Conservation (phyloP, 495 filamentous ascomycete genomes). For the Staphylotrichum tortipilum region DNA sequence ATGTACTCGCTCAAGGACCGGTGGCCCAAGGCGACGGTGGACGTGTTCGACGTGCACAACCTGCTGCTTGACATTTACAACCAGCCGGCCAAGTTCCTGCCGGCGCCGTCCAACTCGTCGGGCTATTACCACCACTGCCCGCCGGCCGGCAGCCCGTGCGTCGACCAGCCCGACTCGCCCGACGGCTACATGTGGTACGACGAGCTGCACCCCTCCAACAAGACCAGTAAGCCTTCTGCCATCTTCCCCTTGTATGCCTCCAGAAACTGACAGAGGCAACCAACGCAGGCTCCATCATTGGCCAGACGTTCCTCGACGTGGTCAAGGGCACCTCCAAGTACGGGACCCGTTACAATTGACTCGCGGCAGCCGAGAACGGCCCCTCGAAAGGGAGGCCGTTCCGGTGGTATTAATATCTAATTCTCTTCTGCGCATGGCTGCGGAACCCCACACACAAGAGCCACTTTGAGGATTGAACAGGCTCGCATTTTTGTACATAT, state of each 20-base stretch:
- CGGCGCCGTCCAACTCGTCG: constrained; percentile 54
- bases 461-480: too few relatives aligned
- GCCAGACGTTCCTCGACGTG: constrained; percentile 51
- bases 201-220: constrained; percentile 58
- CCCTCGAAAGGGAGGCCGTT: too few relatives aligned
- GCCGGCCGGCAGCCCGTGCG: constrained; percentile 21
- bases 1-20: constrained; percentile 45
- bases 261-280: constrained; percentile 1
- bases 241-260: too few relatives aligned
- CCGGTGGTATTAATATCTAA: too few relatives aligned
- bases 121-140: constrained; percentile 48
- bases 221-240: constrained; percentile 42
- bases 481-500: too few relatives aligned
- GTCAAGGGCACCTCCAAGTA: constrained; percentile 49
- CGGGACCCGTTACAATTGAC: constrained; percentile 31
- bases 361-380: not conserved
- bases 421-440: too few relatives aligned
- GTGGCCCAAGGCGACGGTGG: constrained; percentile 53
- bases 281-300: constrained; percentile 38
- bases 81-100: constrained; percentile 50
- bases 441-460: too few relatives aligned
- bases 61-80: constrained; percentile 56
- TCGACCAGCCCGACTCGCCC: constrained; percentile 27
- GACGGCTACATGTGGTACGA: constrained; percentile 48
- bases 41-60: constrained; percentile 55